phyloP scores from a whole-genome alignment of 495 filamentous ascomycete species.

The Talaromyces proteolyticus region DNA sequence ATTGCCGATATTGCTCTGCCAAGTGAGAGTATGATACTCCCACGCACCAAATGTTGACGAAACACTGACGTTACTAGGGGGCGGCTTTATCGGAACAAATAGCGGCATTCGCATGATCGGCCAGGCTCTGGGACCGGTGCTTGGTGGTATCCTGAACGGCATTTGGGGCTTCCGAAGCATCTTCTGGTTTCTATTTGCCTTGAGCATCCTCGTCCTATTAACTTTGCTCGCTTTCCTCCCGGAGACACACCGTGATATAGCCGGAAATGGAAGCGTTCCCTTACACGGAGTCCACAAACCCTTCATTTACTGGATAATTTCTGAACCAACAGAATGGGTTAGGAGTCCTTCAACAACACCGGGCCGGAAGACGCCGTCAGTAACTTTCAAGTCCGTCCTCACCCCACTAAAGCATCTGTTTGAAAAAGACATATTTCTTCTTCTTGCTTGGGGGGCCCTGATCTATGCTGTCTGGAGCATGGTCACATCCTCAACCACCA shows the following conservation, averaged over 20 bases:
- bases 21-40: slow-evolving; percentile 24
- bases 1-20: slow-evolving; percentile 55
- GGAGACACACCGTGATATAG: slow-evolving; percentile 65
- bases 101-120: slow-evolving; percentile 18
- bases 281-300: not conserved
- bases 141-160: slow-evolving; percentile 32
- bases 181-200: slow-evolving; percentile 39
- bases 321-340: not conserved
- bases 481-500: slow-evolving; percentile 21
- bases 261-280: slow-evolving; percentile 55
- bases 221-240: slow-evolving; percentile 51
- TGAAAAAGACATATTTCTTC: slow-evolving; percentile 18
- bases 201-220: slow-evolving; percentile 19
- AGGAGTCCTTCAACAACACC: slow-evolving; percentile 14
- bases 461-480: slow-evolving; percentile 25
- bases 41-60: not conserved
- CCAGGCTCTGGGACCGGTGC: slow-evolving; percentile 29
- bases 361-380: slow-evolving; percentile 1
- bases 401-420: slow-evolving; percentile 13
- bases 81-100: slow-evolving; percentile 48
- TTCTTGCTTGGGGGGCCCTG: slow-evolving; percentile 17
- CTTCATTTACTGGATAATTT: not conserved
- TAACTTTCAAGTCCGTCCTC: slow-evolving; percentile 16
- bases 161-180: slow-evolving; percentile 32
- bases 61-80: slow-evolving; percentile 20